Evolutionary conservation across 2,329 filamentous ascomycete genomes (phyloP), one percentile per base, ranked within the genome.

Genomic region (Penicillium sp.): DNA sequence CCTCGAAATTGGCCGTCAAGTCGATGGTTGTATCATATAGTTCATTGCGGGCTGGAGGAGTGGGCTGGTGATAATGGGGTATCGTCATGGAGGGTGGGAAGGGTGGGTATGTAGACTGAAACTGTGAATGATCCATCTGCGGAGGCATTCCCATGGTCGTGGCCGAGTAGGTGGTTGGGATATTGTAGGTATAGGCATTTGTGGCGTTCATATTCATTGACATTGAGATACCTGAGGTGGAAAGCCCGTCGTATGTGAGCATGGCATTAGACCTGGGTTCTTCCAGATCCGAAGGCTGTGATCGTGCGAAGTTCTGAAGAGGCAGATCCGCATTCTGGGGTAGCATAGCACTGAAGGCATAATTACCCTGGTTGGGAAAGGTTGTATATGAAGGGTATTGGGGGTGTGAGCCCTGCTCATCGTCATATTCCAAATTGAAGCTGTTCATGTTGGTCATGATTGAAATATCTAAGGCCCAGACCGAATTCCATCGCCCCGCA

Each of bases 191-290:
- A 57, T 68, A 70, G 39, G 61, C 43, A 49, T 57, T 53, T 8
- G 41, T 48, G 9, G 59, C 31, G n/a, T 65, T 67, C 54, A 69
- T 21, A 42, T 53, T 58, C 60, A 71, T 65, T 9, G 65, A 54
- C 60, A 67, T 62, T 8, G 63, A 60, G 19, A 56, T 55, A 9
- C 55, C 57, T 15, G 58, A 27, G 33, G 55, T 50, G 21, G 64
- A 62, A 21, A 62, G 56, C 12, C 62, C 45, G 49, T 71, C 68
- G 52, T 72, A 72, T 6, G 62, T 47, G 43, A 69, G 57, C 60
- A 72, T 68, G 2, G 63, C 55, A 53, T 66, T 67, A n/a, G 66
- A 58, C 31, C 66, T 52, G 21, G 59, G 69, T n/a, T 60, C 61
- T 33, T 64, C 67, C 27, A 66, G 27, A 1, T 63, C 54, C 3